Conservation (phyloP, 2,329 filamentous ascomycete genomes). For the Rhexocercosporidium sp. region DNA sequence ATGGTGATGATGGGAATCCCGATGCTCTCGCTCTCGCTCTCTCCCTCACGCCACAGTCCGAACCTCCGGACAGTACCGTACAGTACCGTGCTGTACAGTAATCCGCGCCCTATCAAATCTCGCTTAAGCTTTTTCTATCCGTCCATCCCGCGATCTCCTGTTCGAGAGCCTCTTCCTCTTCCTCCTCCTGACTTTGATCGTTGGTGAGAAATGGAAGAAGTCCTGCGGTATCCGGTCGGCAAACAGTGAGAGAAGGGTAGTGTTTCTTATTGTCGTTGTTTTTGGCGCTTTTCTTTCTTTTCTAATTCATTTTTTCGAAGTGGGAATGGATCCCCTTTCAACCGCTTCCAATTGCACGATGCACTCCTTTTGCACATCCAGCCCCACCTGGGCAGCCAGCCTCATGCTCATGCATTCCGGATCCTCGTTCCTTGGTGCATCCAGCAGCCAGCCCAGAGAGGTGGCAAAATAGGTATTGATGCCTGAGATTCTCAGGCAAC, state of each 20-base stretch:
- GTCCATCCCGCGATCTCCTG: constrained; percentile 27
- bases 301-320: not conserved
- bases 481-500: constrained; percentile 16
- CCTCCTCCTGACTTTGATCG: constrained; percentile 6
- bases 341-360: not conserved
- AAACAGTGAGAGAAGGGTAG: not conserved
- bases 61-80: not conserved
- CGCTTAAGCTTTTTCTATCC: constrained; percentile 35
- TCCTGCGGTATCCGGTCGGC: not conserved
- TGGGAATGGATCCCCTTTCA: not conserved
- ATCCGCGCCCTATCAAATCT: constrained; percentile 31
- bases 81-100: no score
- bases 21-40: not conserved
- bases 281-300: not conserved
- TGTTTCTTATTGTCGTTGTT: not conserved
- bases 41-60: constrained; percentile 19
- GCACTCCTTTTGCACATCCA: constrained; percentile 2
- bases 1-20: not conserved
- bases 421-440: no score
- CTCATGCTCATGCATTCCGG: not conserved
- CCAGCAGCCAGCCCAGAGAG: no score
- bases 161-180: constrained; percentile 10
- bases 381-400: not conserved
- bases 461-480: constrained; percentile 5
- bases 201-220: not conserved